Base-by-base conservation (phyloP, 306 rosid species). In the Arachis stenosperma region DNA sequence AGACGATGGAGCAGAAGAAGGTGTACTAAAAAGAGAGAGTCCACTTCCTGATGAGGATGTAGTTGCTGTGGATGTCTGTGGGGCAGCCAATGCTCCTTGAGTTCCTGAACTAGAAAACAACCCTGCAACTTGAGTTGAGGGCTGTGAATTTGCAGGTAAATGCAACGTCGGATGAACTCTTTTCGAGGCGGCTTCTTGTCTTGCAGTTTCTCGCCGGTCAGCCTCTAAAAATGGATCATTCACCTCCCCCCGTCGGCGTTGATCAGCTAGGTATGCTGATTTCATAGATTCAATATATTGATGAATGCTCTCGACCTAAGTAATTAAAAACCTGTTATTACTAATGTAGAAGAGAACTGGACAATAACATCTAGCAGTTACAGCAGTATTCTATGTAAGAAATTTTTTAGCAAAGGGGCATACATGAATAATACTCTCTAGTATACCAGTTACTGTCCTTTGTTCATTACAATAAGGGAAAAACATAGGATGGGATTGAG, bases 141-240 rank as follows among this genome's bases (percentile, higher is more conserved):
- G 98, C 70, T 88, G 96, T 67, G 88, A 74, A 79, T 77, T 89
- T 75, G 90, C 85, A 64, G 97, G 92, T 79, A 95, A 90, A 80
- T 95, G 89, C 65, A 82, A 82, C 56, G 97, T 91, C 11, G 98
- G 99, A 79, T 95, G 99, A 51, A 78, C 92, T 82, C 97, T 81
- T 86, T 90, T 95, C 29, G 97, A 88, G 74, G 98, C 97, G 41
- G 98, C 97, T 82, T 91, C 98, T 78, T 84, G 92, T 80, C 98
- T 86, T 41, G 98, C 99, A 71, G 89, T 95, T 86, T 95, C 98
- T 71, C 99, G 88, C 61, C 99, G 86, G 82, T 95, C 97, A 69
- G 99, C 99, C 87, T 90, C 98, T 44, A 95, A 81, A 79, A 95
- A 95, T 11, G 99, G 99, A 83, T 95, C 93, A 78, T 83, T 95